Evolutionary conservation across 768 basidiomycete species (phyloP), one percentile per base, ranked within the genome.

Genomic region (Mycena haematopus): DNA sequence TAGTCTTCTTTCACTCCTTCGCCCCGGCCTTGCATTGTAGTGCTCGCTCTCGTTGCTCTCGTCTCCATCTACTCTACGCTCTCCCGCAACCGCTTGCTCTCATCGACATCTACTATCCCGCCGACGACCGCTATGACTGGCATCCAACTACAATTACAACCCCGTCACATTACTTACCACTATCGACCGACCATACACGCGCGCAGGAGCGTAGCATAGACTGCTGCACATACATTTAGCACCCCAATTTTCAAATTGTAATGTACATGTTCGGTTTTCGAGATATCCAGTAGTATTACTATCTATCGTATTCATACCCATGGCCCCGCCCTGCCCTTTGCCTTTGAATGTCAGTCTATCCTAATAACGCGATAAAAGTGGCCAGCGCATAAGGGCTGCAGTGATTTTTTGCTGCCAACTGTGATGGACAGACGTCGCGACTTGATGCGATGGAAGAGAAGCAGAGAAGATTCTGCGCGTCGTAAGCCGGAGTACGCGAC

Each of bases 241-340:
- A 36, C 36, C 29, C 42, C 40, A 29, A 40, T 13, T 24, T 47
- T 46, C 35, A 40, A 35, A 52, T 42, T 63, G 52, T 63, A 58
- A 49, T 58, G 56, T 63, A 58, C 25, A 47, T 35, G 24, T 42
- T 49, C 51, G 33, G 44, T 31, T 58, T 53, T 58, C 56, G 44
- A 57, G 40, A 42, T 42, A 42, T 42, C 40, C 40, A 17, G 19
- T 42, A 36, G 40, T 42, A 19, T 63, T 11, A 21, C 21, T 45
- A 45, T 22, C 44, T 53, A 58, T 62, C 55, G 14, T 62, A 61
- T 50, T 29, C 54, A 56, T 62, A 61, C 53, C n/a, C n/a, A n/a
- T n/a, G n/a, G n/a, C n/a, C n/a, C n/a, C n/a, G n/a, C n/a, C n/a
- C n/a, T n/a, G n/a, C n/a, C 44, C 44, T 45, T 45, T 21, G 29